Evolutionary conservation across 2,329 filamentous ascomycete genomes (phyloP).

Genomic region (Pestalotiopsis fici): DNA sequence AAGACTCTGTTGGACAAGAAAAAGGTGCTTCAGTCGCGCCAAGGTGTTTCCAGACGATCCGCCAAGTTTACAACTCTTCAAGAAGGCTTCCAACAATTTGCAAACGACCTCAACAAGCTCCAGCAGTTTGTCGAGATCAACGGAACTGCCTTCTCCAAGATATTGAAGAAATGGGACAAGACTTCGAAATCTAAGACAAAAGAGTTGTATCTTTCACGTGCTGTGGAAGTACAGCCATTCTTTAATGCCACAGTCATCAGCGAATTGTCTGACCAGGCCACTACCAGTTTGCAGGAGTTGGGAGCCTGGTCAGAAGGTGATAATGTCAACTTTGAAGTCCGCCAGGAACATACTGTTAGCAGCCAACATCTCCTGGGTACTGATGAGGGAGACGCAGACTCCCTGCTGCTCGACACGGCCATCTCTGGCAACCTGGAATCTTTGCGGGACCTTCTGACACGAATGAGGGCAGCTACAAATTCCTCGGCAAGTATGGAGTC

Average conservation of each 20-base stretch:
- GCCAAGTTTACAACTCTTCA: slow-evolving; percentile 93
- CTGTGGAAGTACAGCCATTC: slow-evolving; percentile 96
- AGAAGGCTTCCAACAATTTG: slow-evolving; percentile 96
- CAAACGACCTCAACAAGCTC: slow-evolving; percentile 93
- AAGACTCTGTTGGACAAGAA: slow-evolving; percentile 96
- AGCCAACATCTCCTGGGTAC: slow-evolving; percentile 69
- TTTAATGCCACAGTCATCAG: slow-evolving; percentile 98
- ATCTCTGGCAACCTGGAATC: slow-evolving; percentile 77
- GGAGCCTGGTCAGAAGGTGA: slow-evolving; percentile 98
- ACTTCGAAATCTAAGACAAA: slow-evolving; percentile 99
- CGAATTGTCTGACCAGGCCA: slow-evolving; percentile 94
- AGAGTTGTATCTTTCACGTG: slow-evolving; percentile 91
- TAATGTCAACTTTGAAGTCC: slow-evolving; percentile 76
- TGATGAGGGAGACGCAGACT: slow-evolving; percentile 88
- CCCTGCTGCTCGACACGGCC: slow-evolving; percentile 84
- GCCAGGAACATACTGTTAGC: slow-evolving; percentile 64
- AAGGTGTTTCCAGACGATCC: slow-evolving; percentile 80
- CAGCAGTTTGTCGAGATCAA: slow-evolving; percentile 99
- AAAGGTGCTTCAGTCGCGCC: slow-evolving; percentile 80
- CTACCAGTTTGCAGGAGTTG: slow-evolving; percentile 91
- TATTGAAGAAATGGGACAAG: slow-evolving; percentile 99
- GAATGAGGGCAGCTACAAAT: slow-evolving; percentile 60
- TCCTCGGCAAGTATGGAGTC: slow-evolving; percentile 50
- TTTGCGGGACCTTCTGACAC: slow-evolving; percentile 77
- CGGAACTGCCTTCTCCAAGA: slow-evolving; percentile 96